Conservation (phyloP, 331 rosid genomes). For the Rhamnella rubrinervis region DNA sequence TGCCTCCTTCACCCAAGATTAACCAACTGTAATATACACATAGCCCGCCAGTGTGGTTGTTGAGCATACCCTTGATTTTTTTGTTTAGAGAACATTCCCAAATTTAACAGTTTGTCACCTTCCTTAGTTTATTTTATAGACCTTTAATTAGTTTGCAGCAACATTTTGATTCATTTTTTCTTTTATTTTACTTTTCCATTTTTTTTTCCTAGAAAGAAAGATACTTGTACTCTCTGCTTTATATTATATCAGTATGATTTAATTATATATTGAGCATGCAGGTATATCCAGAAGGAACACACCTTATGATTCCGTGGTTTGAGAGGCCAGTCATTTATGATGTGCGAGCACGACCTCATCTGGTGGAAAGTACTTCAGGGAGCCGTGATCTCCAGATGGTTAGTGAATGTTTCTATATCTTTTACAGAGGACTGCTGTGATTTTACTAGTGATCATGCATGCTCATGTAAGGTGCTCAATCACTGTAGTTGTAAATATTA, state of each 20-base stretch:
- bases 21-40: background rate
- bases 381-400: constrained; percentile 99
- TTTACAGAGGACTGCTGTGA: background rate
- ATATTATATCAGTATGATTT: background rate
- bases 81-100: background rate
- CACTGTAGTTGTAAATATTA: background rate
- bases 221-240: background rate
- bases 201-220: background rate
- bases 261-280: constrained; percentile 24
- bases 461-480: background rate
- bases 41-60: background rate
- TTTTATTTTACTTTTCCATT: background rate
- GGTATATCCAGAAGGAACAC: constrained; percentile 99
- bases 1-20: background rate
- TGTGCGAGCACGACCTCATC: constrained; percentile 93
- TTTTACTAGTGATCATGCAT: background rate
- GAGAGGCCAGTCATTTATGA: constrained; percentile 96
- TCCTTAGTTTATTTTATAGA: background rate
- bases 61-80: background rate
- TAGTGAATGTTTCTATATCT: constrained; percentile 8
- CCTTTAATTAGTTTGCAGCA: background rate
- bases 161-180: background rate
- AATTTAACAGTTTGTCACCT: too few relatives aligned
- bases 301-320: constrained; percentile 85
- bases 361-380: constrained; percentile 92